A percentile compares a stretch with the other conserved stretches of the same genome.
These are phyloP conservation scores for Penicillium crystallinum DNA, from an alignment of 495 filamentous ascomycete species.

Conservation along the genomic window DNA sequence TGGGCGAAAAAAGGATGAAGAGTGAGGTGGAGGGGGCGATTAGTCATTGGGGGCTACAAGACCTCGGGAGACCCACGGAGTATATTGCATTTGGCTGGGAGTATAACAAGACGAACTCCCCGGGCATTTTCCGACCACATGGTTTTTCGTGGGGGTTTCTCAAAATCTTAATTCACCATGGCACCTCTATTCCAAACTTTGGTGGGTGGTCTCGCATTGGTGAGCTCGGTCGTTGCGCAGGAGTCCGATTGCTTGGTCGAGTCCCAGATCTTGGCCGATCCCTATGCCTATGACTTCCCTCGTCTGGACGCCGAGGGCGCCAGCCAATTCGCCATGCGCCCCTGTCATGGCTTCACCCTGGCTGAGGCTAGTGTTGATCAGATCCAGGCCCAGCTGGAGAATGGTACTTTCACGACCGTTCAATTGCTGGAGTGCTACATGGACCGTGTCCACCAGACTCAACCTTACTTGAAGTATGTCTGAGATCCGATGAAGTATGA, in stretches of 20 bases:
- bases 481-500: too few species aligned
- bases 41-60: too few species aligned
- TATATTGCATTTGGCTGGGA: neutral
- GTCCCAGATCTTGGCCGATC: conserved; percentile 29
- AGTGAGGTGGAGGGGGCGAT: too few species aligned
- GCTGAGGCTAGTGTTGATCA: conserved; percentile 60
- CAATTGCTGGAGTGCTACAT: conserved; percentile 50
- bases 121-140: conserved; percentile 12
- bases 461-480: conserved; percentile 56
- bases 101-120: neutral
- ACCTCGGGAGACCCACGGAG: neutral
- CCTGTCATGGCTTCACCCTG: conserved; percentile 54
- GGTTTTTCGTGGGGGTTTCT: conserved; percentile 15
- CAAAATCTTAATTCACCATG: conserved; percentile 13
- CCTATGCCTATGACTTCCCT: conserved; percentile 43
- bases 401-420: conserved; percentile 42
- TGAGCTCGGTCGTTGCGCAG: conserved; percentile 17
- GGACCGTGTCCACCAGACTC: conserved; percentile 48
- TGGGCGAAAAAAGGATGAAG: neutral
- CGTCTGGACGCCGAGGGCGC: conserved; percentile 25
- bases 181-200: conserved; percentile 15
- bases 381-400: conserved; percentile 40
- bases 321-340: conserved; percentile 53
- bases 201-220: conserved; percentile 20
- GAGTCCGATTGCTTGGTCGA: conserved; percentile 22